Percentiles rank a stretch among this genome's conserved stretches.
phyloP scores from a whole-genome alignment of 306 rosid species.

The Albizia julibrissin region DNA sequence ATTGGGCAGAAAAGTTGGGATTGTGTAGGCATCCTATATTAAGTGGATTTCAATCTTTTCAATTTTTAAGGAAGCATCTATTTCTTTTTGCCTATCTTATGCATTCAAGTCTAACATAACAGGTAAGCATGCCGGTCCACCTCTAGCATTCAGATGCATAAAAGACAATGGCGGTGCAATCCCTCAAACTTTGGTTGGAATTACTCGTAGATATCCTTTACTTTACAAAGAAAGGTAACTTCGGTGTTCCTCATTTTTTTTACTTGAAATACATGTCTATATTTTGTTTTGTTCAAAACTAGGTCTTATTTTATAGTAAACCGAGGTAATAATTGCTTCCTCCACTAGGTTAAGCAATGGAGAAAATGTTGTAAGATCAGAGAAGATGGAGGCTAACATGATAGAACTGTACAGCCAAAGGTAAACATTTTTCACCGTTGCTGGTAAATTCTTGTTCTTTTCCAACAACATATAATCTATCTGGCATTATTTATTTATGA shows the following conservation, averaged over 20 bases:
- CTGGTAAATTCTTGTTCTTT: background rate
- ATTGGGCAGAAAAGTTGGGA: conserved; percentile 87
- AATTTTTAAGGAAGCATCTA: conserved; percentile 25
- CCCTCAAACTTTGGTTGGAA: conserved; percentile 83
- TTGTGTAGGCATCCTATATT: conserved; percentile 61
- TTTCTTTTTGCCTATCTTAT: conserved; percentile 28
- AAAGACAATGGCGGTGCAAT: conserved; percentile 75
- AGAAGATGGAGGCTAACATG: conserved; percentile 70
- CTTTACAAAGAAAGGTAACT: conserved; percentile 84
- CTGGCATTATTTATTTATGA: conserved; percentile 28
- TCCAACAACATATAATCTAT: conserved; percentile 19
- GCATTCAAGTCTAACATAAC: conserved; percentile 27
- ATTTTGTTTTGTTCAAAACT: conserved; percentile 21
- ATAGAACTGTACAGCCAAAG: conserved; percentile 65
- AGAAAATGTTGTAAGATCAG: conserved; percentile 73
- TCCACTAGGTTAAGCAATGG: conserved; percentile 69
- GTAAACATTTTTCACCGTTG: conserved; percentile 39
- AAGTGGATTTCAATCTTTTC: conserved; percentile 23
- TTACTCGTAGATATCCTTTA: conserved; percentile 79
- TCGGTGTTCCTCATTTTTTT: conserved; percentile 11
- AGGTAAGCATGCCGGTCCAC: conserved; percentile 74
- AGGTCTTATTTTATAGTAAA: conserved; percentile 27
- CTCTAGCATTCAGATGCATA: conserved; percentile 85
- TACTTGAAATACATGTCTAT: conserved; percentile 12
- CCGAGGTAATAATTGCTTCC: conserved; percentile 19